Base-by-base conservation (phyloP, 2,329 filamentous ascomycete genomes). In the Elsinoe batatas region DNA sequence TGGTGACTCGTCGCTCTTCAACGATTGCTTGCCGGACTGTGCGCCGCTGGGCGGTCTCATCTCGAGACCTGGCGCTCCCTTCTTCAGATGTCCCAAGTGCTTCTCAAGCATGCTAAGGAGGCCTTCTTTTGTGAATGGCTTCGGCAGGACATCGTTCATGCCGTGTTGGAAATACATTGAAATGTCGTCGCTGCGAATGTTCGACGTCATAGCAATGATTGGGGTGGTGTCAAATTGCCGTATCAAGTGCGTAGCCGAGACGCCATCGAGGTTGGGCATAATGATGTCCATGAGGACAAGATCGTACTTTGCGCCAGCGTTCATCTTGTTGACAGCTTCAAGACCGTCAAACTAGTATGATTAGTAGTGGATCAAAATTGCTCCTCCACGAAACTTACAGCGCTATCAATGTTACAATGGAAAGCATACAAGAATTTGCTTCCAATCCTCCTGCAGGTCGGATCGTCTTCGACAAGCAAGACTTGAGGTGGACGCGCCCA, bases 161-260 rank as follows among this genome's bases (percentile, higher is more conserved):
- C 91, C 93, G 73, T 95, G 91, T 64, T 91, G 85, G 74, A 96
- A 97, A 68, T 98, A 98, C 74, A 94, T 91, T 54, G 91, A 88
- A 59, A 97, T 94, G 68, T 98, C 93, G 65, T 96, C 91, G 58
- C 89, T 91, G 61, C 93, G 82, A 61, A 98, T 97, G 67, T 97
- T 98, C 3, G 91, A 96, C 2, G 93, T 98, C 93, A 98, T 97
- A 46, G 93, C 93, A 57, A 98, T 88, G 64, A 98, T 94, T 0
- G 93, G 93, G 17, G 87, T 84, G 36, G 83, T 81, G 60, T 90
- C 84, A 59, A 91, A 88, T 66, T 95, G 88, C 54, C 91, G 83
- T 61, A 98, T 96, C 59, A 95, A 83, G 65, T 93, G 88, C 57
- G 90, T 95, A 2, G 93, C 91, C 13, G 91, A 95, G 5, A 97